Evolutionary conservation across 2,329 filamentous ascomycete species (phyloP).

Genomic region (Monilinia vaccinii-corymbosi): DNA sequence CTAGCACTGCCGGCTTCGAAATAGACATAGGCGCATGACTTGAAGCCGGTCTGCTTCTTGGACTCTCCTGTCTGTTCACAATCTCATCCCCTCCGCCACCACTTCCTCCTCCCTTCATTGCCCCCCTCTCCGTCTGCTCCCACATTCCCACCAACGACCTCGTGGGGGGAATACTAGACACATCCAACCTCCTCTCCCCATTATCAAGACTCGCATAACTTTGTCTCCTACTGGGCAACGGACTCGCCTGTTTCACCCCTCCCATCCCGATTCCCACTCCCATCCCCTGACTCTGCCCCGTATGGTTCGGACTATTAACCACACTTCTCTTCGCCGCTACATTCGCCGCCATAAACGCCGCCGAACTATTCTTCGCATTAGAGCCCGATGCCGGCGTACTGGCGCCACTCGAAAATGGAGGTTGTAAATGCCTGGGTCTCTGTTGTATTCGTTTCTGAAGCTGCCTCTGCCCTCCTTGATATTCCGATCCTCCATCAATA

Average conservation of each 20-base stretch:
- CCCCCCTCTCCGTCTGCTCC: constrained; percentile 39
- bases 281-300: constrained; percentile 14
- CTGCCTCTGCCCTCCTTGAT: neutral
- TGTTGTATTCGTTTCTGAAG: neutral
- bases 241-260: neutral
- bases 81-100: neutral
- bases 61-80: neutral
- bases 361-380: constrained; percentile 21
- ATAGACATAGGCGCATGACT: constrained; percentile 8
- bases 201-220: constrained; percentile 1
- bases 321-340: constrained; percentile 53
- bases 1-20: neutral
- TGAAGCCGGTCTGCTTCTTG: constrained; percentile 10
- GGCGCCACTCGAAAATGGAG: neutral
- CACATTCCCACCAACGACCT: constrained; percentile 60
- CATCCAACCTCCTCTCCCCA: constrained; percentile 1
- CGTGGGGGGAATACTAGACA: constrained; percentile 47
- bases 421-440: neutral
- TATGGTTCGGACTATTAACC: constrained; percentile 40
- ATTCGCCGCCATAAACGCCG: constrained; percentile 53
- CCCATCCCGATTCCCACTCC: neutral
- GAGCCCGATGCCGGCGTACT: neutral
- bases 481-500: neutral
- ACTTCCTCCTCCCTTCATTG: neutral
- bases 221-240: neutral